Percentiles rank a stretch among this genome's conserved stretches.
Conservation (phyloP, 257 asterid species). For the Gardenia jasminoides region DNA sequence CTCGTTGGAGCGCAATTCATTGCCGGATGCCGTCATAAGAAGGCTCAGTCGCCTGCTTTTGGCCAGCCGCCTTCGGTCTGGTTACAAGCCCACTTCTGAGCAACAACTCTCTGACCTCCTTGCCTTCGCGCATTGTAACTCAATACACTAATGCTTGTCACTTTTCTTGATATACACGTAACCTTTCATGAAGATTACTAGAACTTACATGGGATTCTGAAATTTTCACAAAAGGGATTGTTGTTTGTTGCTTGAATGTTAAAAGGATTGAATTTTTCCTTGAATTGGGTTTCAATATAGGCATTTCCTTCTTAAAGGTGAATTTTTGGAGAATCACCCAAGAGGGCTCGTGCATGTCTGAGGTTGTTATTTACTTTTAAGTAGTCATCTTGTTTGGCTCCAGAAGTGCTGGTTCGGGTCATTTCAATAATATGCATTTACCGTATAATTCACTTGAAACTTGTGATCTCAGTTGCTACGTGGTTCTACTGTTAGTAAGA, state of each 20-base stretch:
- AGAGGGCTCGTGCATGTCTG: neutral
- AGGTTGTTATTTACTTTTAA: no score
- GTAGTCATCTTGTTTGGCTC: no score
- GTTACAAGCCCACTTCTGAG: conserved; percentile 57
- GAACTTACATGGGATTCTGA: neutral
- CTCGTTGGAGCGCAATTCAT: conserved; percentile 71
- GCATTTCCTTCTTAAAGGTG: neutral
- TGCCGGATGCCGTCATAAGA: conserved; percentile 80
- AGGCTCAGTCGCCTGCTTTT: conserved; percentile 75
- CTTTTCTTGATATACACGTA: no score
- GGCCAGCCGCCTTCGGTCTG: conserved; percentile 75
- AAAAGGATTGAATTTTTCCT: neutral
- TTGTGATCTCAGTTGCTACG: neutral
- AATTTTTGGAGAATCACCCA: neutral
- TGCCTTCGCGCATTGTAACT: conserved; percentile 54
- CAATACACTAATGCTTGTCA: no score
- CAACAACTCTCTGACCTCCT: conserved; percentile 59
- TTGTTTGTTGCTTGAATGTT: neutral
- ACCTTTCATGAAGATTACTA: neutral
- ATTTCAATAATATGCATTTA: neutral
- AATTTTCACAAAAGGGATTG: neutral
- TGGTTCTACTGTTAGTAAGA: neutral
- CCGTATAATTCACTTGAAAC: neutral
- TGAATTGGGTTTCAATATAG: neutral
- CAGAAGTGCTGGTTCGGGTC: no score